phyloP scores from a whole-genome alignment of 2,329 filamentous ascomycete species.

The Metarhizium guizhouense region DNA sequence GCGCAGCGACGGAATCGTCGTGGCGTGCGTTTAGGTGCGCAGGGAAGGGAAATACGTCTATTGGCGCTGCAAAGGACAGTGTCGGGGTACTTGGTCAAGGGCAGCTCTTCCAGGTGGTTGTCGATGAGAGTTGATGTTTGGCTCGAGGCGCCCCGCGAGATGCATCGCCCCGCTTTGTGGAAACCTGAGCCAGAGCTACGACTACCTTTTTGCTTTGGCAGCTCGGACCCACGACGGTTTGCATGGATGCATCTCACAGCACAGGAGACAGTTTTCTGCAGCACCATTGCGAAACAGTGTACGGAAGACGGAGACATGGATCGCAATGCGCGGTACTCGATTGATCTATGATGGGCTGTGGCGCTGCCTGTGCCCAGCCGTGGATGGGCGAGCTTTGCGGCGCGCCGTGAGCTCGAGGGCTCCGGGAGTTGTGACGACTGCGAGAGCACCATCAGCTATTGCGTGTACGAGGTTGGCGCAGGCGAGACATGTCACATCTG shows the following conservation, averaged over 20 bases:
- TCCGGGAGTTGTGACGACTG: conserved; percentile 5
- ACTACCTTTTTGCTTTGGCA: background rate
- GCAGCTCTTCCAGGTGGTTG: background rate
- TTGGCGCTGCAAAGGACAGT: background rate
- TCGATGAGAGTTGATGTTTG: background rate
- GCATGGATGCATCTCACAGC: no score
- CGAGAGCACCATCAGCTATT: background rate
- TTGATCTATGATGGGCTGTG: conserved; percentile 50
- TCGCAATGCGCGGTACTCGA: conserved; percentile 19
- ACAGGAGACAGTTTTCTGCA: background rate
- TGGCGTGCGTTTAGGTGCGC: background rate
- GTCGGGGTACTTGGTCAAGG: no score
- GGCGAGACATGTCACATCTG: background rate
- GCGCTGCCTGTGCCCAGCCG: conserved; percentile 53
- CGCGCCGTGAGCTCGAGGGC: conserved; percentile 18
- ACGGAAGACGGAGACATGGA: background rate
- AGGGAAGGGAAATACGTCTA: background rate
- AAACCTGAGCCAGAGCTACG: background rate
- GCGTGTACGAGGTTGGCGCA: background rate
- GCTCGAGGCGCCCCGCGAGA: conserved; percentile 14
- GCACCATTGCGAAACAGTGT: background rate
- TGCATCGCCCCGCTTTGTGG: conserved; percentile 19
- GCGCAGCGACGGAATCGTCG: background rate
- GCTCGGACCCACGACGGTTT: no score
- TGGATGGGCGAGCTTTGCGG: conserved; percentile 31